These are phyloP conservation scores for Cadophora gregata DNA, from an alignment of 2,329 filamentous ascomycete species.

Conservation along the genomic window DNA sequence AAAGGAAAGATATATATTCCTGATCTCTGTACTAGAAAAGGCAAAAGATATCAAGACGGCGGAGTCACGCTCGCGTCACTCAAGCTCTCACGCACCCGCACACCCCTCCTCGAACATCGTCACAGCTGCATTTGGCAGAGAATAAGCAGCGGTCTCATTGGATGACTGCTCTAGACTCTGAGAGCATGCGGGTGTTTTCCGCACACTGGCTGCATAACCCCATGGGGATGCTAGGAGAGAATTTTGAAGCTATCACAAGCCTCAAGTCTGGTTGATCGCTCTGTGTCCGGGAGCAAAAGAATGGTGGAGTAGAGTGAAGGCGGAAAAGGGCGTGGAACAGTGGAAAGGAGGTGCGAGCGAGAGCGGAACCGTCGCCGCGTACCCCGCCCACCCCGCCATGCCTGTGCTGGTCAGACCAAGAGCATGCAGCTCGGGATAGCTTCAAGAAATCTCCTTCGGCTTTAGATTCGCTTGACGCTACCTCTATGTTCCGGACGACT, in stretches of 20 bases:
- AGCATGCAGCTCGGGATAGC: conserved; percentile 1
- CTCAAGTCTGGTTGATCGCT: neutral
- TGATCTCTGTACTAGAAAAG: neutral
- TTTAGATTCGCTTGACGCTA: neutral
- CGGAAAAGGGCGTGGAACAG: neutral
- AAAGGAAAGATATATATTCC: neutral
- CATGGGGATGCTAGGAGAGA: conserved; percentile 5
- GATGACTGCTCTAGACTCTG: neutral
- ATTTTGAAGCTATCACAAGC: conserved; percentile 12
- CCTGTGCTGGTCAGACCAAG: neutral
- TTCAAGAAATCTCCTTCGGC: conserved; percentile 7
- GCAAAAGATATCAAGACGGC: neutral
- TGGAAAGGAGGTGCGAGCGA: neutral
- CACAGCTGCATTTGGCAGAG: conserved; percentile 3
- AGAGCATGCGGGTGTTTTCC: neutral
- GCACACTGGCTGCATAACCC: conserved; percentile 9
- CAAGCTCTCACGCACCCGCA: conserved; percentile 6
- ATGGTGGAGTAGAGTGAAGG: neutral
- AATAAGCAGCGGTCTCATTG: conserved; percentile 13
- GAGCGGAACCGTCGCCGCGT: conserved; percentile 1
- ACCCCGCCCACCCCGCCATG: conserved; percentile 2
- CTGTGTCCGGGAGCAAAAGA: neutral
- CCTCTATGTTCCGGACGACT: neutral
- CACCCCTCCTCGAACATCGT: conserved; percentile 1
- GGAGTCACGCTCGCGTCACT: neutral